phyloP scores from a whole-genome alignment of 2,329 filamentous ascomycete genomes.

The Pseudomassariella vexata region DNA sequence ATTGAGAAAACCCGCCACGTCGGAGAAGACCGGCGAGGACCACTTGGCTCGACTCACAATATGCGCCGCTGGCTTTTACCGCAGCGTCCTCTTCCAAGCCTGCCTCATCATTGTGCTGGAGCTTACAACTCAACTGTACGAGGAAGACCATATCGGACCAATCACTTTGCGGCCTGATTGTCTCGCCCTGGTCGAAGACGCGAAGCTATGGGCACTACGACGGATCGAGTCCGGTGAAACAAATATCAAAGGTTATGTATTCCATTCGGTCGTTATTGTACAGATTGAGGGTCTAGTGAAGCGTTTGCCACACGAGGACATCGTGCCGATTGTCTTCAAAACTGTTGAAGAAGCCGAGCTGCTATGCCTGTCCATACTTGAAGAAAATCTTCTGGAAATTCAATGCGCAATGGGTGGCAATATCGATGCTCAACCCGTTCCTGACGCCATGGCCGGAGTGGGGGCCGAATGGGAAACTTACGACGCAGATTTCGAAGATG shows the following conservation, averaged over 20 bases:
- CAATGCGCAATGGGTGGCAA: no score
- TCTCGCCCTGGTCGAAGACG: conserved; percentile 31
- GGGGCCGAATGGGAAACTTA: no score
- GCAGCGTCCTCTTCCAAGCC: conserved; percentile 24
- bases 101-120: conserved; percentile 30
- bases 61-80: conserved; percentile 35
- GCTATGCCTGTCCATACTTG: conserved; percentile 26
- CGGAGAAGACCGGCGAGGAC: conserved; percentile 8
- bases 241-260: conserved; percentile 44
- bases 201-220: conserved; percentile 30
- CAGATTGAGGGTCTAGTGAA: conserved; percentile 35
- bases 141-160: conserved; percentile 30
- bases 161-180: conserved; percentile 31
- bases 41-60: conserved; percentile 28
- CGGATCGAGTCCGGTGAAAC: conserved; percentile 44
- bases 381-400: no score
- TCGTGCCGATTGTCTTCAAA: conserved; percentile 26
- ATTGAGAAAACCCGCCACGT: background rate
- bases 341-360: conserved; percentile 28
- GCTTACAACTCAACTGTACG: conserved; percentile 29
- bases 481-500: no score
- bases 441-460: no score
- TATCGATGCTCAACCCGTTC: no score
- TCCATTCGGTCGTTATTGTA: conserved; percentile 29
- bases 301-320: conserved; percentile 26